Evolutionary conservation across 768 basidiomycete species (phyloP).

Genomic region (Suillus subluteus): DNA sequence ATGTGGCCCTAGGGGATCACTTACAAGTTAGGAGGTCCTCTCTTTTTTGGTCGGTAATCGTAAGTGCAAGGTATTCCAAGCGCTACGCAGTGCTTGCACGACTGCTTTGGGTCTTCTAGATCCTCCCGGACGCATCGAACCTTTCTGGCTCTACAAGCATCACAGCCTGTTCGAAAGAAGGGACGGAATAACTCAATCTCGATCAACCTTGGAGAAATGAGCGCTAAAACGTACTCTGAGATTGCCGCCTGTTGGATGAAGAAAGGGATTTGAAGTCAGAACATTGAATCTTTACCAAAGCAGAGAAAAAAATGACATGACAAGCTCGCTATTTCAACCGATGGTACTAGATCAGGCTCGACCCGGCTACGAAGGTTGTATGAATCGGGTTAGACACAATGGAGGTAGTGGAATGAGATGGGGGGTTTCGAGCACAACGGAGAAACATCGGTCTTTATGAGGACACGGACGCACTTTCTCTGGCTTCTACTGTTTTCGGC

Average conservation of each 20-base stretch:
- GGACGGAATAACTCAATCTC: constrained; percentile 24
- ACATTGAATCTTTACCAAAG: constrained; percentile 31
- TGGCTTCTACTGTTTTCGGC: constrained; percentile 77
- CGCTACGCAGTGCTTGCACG: constrained; percentile 86
- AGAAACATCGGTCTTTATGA: constrained; percentile 56
- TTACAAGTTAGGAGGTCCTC: constrained; percentile 91
- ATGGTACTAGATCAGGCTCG: constrained; percentile 24
- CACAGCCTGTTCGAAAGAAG: constrained; percentile 60
- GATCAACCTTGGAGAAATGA: constrained; percentile 21
- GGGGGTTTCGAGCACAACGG: constrained; percentile 39
- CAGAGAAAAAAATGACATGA: constrained; percentile 43
- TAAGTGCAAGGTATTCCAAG: constrained; percentile 87
- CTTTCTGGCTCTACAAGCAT: constrained; percentile 85
- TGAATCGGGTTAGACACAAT: constrained; percentile 36
- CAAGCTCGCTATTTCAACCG: constrained; percentile 21
- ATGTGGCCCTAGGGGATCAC: constrained; percentile 25
- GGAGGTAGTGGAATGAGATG: constrained; percentile 31
- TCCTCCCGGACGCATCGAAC: constrained; percentile 84
- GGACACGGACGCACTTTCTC: constrained; percentile 73
- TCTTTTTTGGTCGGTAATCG: constrained; percentile 91
- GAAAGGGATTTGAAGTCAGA: constrained; percentile 35
- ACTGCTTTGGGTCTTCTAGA: constrained; percentile 72
- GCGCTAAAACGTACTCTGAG: constrained; percentile 64
- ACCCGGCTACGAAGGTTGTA: constrained; percentile 43
- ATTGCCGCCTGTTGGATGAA: constrained; percentile 67